Conservation (phyloP, 2,329 filamentous ascomycete genomes). For the Colletotrichum echinochloae region DNA sequence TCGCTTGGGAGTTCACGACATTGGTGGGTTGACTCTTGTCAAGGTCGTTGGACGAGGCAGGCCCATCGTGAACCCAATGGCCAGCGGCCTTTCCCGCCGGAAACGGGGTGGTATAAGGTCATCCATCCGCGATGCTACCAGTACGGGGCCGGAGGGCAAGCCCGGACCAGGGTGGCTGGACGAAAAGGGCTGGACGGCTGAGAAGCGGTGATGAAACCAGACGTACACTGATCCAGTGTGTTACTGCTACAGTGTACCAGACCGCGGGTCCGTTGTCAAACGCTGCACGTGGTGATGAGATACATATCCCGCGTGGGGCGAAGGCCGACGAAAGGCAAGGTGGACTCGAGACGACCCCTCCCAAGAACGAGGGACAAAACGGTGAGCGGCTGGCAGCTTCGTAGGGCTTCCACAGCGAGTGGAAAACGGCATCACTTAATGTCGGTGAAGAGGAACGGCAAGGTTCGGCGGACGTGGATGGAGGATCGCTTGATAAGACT, state of each 20-base stretch:
- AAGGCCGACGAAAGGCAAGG: slow-evolving; percentile 13
- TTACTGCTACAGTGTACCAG: not conserved
- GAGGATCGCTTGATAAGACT: not conserved
- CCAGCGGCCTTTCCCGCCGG: slow-evolving; percentile 17
- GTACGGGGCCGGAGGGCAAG: slow-evolving; percentile 37
- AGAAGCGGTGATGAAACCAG: slow-evolving; percentile 8
- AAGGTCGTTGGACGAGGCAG: slow-evolving; percentile 6
- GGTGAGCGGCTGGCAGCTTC: not conserved
- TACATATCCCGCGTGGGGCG: slow-evolving; percentile 3
- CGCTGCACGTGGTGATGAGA: slow-evolving; percentile 23
- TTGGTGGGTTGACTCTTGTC: slow-evolving; percentile 18
- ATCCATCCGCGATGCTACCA: slow-evolving; percentile 16
- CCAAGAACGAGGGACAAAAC: slow-evolving; percentile 19
- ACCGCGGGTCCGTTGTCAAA: not conserved
- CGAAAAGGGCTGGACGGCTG: slow-evolving; percentile 2
- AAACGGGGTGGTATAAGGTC: slow-evolving; percentile 7
- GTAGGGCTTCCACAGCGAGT: not conserved
- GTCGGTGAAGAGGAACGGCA: not conserved
- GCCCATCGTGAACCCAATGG: slow-evolving; percentile 12
- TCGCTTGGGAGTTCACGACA: not conserved
- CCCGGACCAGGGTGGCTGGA: slow-evolving; percentile 22
- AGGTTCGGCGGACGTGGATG: not conserved
- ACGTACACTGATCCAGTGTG: not conserved
- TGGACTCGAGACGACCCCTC: slow-evolving; percentile 11
- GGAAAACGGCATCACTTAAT: not conserved